Conservation (phyloP, 140 eudicot species). For the Senecio squalidus region DNA sequence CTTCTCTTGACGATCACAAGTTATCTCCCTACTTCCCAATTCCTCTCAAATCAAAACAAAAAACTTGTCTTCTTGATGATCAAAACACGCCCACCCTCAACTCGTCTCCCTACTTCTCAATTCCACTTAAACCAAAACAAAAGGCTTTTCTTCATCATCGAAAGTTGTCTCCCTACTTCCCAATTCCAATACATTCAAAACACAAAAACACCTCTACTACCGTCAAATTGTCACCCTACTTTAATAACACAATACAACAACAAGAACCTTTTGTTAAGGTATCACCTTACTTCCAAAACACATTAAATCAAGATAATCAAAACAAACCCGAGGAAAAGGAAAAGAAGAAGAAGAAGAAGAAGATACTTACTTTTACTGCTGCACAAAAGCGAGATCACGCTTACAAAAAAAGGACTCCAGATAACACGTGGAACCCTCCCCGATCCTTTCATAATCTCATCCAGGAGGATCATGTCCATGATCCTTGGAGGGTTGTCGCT, state of each 20-base stretch:
- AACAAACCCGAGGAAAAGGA: constrained; percentile 3
- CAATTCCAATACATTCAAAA: too few relatives aligned
- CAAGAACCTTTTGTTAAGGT: constrained; percentile 9
- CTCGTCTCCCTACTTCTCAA: too few relatives aligned
- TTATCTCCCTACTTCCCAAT: too few relatives aligned
- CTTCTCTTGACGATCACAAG: too few relatives aligned
- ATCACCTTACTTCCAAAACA: constrained; percentile 25
- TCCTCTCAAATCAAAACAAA: too few relatives aligned
- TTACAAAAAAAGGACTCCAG: constrained; percentile 45
- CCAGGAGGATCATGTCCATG: constrained; percentile 75
- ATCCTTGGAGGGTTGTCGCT: constrained; percentile 86
- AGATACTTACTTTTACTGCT: constrained; percentile 20
- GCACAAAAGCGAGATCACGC: constrained; percentile 60
- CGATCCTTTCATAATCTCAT: constrained; percentile 56
- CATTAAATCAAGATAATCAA: constrained; percentile 8
- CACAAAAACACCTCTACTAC: too few relatives aligned
- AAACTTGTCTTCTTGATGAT: too few relatives aligned
- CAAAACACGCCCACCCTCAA: too few relatives aligned
- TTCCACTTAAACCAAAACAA: too few relatives aligned
- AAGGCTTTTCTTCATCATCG: too few relatives aligned
- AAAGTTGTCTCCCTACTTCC: too few relatives aligned
- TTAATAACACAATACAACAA: constrained; percentile 9
- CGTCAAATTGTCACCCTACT: constrained; percentile 34
- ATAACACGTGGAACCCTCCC: constrained; percentile 76
- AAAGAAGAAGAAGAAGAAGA: constrained; percentile 9